Conservation (phyloP, 192 early-diverging fungal genomes). For the Linnemannia exigua region DNA sequence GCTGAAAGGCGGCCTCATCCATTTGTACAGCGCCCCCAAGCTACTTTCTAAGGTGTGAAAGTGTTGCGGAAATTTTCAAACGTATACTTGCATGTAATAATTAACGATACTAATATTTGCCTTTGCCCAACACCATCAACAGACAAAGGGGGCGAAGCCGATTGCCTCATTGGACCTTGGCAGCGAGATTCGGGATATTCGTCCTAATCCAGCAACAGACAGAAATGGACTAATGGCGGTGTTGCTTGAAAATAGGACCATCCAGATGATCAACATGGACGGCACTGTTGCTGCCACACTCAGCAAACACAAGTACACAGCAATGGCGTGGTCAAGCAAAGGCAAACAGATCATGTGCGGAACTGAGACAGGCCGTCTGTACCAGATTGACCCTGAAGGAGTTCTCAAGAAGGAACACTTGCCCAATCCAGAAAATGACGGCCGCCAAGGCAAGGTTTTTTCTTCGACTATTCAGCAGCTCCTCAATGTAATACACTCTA, state of each 20-base stretch:
- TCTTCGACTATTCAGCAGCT: not conserved
- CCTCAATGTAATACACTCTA: not conserved
- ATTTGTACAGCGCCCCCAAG: constrained; percentile 56
- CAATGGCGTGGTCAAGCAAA: constrained; percentile 89
- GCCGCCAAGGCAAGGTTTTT: constrained; percentile 15
- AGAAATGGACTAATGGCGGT: constrained; percentile 65
- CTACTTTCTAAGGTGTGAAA: constrained; percentile 58
- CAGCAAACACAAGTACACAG: constrained; percentile 54
- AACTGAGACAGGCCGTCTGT: constrained; percentile 66
- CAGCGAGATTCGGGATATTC: constrained; percentile 69
- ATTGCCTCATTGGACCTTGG: constrained; percentile 54
- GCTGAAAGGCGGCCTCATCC: constrained; percentile 42
- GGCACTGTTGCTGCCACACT: constrained; percentile 49
- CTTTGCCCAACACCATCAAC: constrained; percentile 33
- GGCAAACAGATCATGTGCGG: constrained; percentile 92
- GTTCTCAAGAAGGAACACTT: constrained; percentile 60
- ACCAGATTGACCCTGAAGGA: constrained; percentile 76
- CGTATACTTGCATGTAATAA: no score
- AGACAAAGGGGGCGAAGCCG: constrained; percentile 55
- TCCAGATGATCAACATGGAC: constrained; percentile 58
- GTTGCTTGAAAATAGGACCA: constrained; percentile 51
- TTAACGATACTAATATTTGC: constrained; percentile 21
- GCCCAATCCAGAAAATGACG: constrained; percentile 24
- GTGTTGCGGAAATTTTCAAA: constrained; percentile 37
- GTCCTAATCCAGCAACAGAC: constrained; percentile 70